Percentiles rank a stretch among this genome's conserved stretches.
Evolutionary conservation across 2,329 filamentous ascomycete genomes (phyloP).

Genomic region (Colletotrichum tropicale): DNA sequence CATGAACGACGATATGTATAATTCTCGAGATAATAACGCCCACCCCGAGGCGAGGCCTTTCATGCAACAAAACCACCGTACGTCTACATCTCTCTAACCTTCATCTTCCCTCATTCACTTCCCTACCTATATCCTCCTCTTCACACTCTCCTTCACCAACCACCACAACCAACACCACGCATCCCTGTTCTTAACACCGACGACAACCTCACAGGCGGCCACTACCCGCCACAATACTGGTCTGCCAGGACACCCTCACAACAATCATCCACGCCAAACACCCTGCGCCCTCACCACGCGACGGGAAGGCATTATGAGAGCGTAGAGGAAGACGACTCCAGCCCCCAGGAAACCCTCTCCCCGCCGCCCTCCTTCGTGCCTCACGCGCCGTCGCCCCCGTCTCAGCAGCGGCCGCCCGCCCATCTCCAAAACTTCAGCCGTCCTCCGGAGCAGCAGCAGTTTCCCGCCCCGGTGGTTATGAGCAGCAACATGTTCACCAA

Average conservation of each 20-base stretch:
- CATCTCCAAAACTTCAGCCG: background rate
- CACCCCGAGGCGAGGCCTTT: background rate
- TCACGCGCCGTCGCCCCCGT: slow-evolving; percentile 43
- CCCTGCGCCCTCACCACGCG: slow-evolving; percentile 18
- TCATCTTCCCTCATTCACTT: background rate
- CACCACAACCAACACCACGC: background rate
- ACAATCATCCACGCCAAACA: slow-evolving; percentile 23
- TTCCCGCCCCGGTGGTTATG: slow-evolving; percentile 11
- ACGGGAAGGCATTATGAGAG: slow-evolving; percentile 14
- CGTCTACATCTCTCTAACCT: background rate
- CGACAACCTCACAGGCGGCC: slow-evolving; percentile 20
- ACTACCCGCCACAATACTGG: slow-evolving; percentile 22
- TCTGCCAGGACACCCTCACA: slow-evolving; percentile 24
- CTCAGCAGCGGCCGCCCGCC: slow-evolving; percentile 22
- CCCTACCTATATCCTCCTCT: background rate
- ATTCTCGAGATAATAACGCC: background rate
- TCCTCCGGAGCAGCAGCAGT: background rate
- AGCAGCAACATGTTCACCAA: slow-evolving; percentile 7
- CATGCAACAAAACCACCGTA: slow-evolving; percentile 8
- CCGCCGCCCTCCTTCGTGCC: slow-evolving; percentile 39
- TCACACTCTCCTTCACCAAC: background rate
- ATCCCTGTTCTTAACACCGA: slow-evolving; percentile 16
- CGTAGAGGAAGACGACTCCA: slow-evolving; percentile 24
- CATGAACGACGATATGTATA: slow-evolving; percentile 10
- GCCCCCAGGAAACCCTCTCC: slow-evolving; percentile 30